Evolutionary conservation across 495 filamentous ascomycete species (phyloP), one percentile per base, ranked within the genome.

Genomic region (Daldinia childiae): DNA sequence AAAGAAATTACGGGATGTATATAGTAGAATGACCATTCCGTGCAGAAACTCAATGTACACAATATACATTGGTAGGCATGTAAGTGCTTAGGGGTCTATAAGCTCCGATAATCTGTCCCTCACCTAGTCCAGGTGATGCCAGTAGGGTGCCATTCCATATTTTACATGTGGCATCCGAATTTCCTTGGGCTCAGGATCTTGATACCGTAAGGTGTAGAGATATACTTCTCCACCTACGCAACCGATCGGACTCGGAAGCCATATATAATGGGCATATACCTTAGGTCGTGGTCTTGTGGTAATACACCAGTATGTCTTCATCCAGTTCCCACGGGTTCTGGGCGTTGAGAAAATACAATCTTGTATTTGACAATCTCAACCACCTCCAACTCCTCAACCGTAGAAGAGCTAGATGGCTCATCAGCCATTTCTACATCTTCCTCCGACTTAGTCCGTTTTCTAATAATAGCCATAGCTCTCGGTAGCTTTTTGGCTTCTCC

Each of bases 311-410:
- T 19, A 48, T 12, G 29, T 15, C 30, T 59, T 73, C 71, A 73
- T 34, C 50, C 58, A 45, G 71, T 78, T 55, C 79, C 80, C 41
- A 98, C 96, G 62, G 95, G 95, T 80, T 99, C 95, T 36, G 95
- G 95, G 57, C 95, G 84, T 74, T 82, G 84, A 64, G 91, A 91
- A 81, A 99, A 99, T 15, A 98, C 79, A 60, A 99, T 78, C 83
- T 98, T 98, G 74, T 89, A 95, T 79, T 89, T 90, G 54, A 99
- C 87, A 68, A 99, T 88, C 78, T 98, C 94, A 65, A 92, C 88
- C 71, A 99, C 88, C 73, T 86, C 82, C 32, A 87, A 62, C 26
- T 83, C 81, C 58, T 82, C 82, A 14, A 45, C 41, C 0, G 48
- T 73, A 59, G 56, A 69, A 62, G 54, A 68, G 6, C 64, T 64